Evolutionary conservation across 2,329 filamentous ascomycete species (phyloP).

Genomic region (Clonostachys solani): DNA sequence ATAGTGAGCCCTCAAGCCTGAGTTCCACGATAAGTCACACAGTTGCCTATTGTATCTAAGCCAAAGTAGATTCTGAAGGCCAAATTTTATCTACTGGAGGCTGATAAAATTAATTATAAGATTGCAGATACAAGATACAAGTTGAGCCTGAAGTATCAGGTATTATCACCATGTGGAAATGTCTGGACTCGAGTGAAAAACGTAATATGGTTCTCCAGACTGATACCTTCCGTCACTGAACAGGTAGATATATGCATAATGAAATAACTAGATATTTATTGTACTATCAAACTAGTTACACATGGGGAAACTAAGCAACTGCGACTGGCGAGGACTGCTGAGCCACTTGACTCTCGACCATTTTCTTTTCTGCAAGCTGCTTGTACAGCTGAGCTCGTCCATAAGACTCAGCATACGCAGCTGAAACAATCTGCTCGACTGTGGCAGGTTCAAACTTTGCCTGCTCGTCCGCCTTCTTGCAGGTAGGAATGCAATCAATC

Average conservation of each 20-base stretch:
- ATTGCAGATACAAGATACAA: too few species aligned
- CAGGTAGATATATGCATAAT: neutral
- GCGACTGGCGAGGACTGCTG: neutral
- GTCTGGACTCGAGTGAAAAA: too few species aligned
- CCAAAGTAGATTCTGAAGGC: too few species aligned
- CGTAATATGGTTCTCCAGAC: too few species aligned
- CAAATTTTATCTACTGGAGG: too few species aligned
- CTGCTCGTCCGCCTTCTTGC: conserved; percentile 10
- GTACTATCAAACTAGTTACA: neutral
- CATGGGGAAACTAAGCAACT: neutral
- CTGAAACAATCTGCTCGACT: conserved; percentile 22
- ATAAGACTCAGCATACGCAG: conserved; percentile 25
- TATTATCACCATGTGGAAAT: too few species aligned
- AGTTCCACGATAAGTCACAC: too few species aligned
- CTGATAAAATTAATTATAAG: too few species aligned
- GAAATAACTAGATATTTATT: neutral
- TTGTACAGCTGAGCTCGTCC: conserved; percentile 22
- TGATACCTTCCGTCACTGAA: neutral
- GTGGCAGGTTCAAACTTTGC: conserved; percentile 23
- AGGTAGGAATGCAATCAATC: conserved; percentile 24
- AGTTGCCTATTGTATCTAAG: too few species aligned
- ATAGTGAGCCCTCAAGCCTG: too few species aligned
- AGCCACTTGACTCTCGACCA: neutral
- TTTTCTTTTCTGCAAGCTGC: conserved; percentile 15
- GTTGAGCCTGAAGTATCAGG: too few species aligned